These are phyloP conservation scores for Rhododendron kiyosumense DNA, from an alignment of 148 eudicot species.

Conservation along the genomic window DNA sequence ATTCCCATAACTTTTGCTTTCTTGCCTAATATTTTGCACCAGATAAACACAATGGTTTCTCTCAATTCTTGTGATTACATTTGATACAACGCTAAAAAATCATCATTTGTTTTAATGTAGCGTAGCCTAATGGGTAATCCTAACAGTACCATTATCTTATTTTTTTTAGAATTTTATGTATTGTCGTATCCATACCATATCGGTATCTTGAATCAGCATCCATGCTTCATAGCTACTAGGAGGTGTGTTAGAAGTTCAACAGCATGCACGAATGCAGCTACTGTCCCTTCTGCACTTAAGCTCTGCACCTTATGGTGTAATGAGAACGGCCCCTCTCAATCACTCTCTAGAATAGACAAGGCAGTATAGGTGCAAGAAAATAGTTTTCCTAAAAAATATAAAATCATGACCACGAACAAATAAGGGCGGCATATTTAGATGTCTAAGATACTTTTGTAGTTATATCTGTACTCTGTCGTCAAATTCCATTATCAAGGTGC, in stretches of 20 bases:
- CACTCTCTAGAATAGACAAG: not conserved
- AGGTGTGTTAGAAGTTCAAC: not conserved
- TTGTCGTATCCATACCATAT: not conserved
- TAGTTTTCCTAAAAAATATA: not conserved
- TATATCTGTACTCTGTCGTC: not conserved
- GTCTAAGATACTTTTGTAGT: not conserved
- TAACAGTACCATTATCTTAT: not conserved
- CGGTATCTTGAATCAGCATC: not conserved
- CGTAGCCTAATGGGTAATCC: not conserved
- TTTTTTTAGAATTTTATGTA: not conserved
- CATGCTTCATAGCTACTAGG: not conserved
- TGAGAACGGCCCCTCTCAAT: not conserved
- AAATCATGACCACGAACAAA: not conserved
- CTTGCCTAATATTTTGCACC: not conserved
- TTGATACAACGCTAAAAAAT: not conserved
- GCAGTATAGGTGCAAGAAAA: not conserved
- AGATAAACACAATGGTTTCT: not conserved
- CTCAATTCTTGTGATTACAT: not conserved
- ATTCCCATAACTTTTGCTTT: not conserved
- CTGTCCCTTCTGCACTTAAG: not conserved
- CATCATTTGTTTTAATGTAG: not conserved
- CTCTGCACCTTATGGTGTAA: not conserved
- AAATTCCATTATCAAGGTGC: not conserved
- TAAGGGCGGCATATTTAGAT: not conserved
- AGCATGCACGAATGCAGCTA: not conserved